Conservation (phyloP, 768 basidiomycete genomes). For the Leccinum variicolor region DNA sequence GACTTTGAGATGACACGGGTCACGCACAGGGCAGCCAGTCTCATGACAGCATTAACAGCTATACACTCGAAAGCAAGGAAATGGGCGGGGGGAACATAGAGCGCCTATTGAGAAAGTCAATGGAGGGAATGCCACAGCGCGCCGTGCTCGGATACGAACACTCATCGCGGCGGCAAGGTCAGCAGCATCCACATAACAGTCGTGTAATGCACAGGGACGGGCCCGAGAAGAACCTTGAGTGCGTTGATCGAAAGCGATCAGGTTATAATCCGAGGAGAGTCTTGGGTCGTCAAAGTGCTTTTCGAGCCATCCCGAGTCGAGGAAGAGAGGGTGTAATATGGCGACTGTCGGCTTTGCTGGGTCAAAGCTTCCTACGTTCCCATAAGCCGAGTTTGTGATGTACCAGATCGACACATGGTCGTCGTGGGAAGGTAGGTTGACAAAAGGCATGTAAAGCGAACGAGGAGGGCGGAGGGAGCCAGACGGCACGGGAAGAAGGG, state of each 20-base stretch:
- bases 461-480: constrained; percentile 33
- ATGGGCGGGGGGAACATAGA: constrained; percentile 66
- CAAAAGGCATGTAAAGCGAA: constrained; percentile 53
- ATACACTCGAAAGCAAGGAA: constrained; percentile 66
- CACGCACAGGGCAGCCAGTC: constrained; percentile 64
- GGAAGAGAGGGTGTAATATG: constrained; percentile 63
- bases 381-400: constrained; percentile 55
- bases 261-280: constrained; percentile 54
- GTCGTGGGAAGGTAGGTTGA: constrained; percentile 57
- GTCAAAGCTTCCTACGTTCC: constrained; percentile 66
- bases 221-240: constrained; percentile 55
- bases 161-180: constrained; percentile 67
- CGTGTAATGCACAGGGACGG: constrained; percentile 54
- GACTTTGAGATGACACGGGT: neutral
- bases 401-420: constrained; percentile 76
- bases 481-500: constrained; percentile 1
- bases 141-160: constrained; percentile 35
- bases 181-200: constrained; percentile 77
- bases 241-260: constrained; percentile 75
- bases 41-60: constrained; percentile 54
- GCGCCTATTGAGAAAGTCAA: constrained; percentile 36
- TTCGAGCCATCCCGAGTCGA: constrained; percentile 68
- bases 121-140: neutral
- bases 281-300: constrained; percentile 67
- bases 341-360: constrained; percentile 62